Evolutionary conservation across 768 basidiomycete species (phyloP).

Genomic region (Fomitopsis pulvina): DNA sequence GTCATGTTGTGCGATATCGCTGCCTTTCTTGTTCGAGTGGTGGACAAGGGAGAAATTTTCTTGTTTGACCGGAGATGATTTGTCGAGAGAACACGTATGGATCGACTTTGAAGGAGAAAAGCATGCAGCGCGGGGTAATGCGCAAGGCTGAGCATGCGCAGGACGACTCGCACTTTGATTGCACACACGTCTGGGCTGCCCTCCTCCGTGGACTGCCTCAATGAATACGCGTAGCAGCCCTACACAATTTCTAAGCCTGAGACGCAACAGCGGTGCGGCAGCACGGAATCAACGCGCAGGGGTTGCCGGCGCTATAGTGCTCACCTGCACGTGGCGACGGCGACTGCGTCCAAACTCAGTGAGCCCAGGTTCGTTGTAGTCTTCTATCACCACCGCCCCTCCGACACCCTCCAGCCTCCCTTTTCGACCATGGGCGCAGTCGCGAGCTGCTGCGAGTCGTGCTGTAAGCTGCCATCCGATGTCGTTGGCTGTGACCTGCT

Average conservation of each 20-base stretch:
- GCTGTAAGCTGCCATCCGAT: slow-evolving; percentile 46
- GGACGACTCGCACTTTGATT: too few species aligned
- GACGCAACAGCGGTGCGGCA: too few species aligned
- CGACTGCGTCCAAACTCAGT: neutral
- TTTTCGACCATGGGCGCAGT: slow-evolving; percentile 57
- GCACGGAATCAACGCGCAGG: too few species aligned
- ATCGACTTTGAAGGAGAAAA: too few species aligned
- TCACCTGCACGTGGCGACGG: neutral
- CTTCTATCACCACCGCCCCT: slow-evolving; percentile 2
- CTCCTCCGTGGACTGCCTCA: too few species aligned
- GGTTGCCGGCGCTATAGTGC: too few species aligned
- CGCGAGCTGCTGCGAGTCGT: slow-evolving; percentile 77
- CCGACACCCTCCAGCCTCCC: slow-evolving; percentile 3
- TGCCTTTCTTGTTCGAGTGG: neutral
- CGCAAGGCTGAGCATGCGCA: too few species aligned
- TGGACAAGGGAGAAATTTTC: neutral
- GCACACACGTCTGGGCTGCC: too few species aligned
- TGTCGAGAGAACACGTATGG: too few species aligned
- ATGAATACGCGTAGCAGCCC: too few species aligned
- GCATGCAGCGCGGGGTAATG: too few species aligned
- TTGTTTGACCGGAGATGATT: neutral
- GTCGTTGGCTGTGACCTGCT: neutral
- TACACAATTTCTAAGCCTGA: too few species aligned
- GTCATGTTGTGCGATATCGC: slow-evolving; percentile 16
- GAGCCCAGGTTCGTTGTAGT: neutral